Evolutionary conservation across 2,329 filamentous ascomycete species (phyloP), one percentile per base, ranked within the genome.

Genomic region (Emericellopsis cladophorae): DNA sequence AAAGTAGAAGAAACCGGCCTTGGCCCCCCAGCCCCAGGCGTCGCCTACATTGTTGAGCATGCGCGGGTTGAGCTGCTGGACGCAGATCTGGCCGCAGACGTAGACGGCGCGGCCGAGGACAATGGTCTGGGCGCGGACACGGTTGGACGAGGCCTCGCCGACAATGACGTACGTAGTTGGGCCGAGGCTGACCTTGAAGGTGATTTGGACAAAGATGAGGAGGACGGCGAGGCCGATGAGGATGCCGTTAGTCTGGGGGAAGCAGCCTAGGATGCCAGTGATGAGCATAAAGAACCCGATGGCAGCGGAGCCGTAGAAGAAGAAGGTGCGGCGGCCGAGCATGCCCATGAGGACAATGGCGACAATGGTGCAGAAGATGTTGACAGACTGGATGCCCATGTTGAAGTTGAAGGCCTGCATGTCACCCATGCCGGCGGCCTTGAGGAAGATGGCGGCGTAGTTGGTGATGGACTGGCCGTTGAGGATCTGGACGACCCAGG

Each of bases 371-470:
- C 60, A 62, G 0, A 65, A 31, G 24, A 67, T 62, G 36, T 62
- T 65, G 37, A 68, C 57, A 0, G 61, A 61, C 23, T 65, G 70
- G 45, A 75, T 61, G 8, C 64, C 66, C 48, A 76, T 73, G 41
- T 64, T 62, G 47, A 51, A 58, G 47, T 55, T 51, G 46, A 72
- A 75, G 2, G 70, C 57, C 37, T 61, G 60, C 5, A 48, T 52
- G 1, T 54, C 46, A 18, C 50, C 48, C 44, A 76, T 58, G 3
- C 72, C 72, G 9, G 69, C 68, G 42, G 72, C 66, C 40, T 64
- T 54, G 40, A 75, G 66, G 45, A 66, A 58, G 45, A 75, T 71
- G 2, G 69, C 70, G 2, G 68, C 72, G 45, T 70, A 76, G 22
- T 65, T 61, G 36, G 68, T 72, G 50, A 76, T 72, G 2, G 70